Percentiles rank a stretch among this genome's conserved stretches.
These are phyloP conservation scores for Saussurea involucrata DNA, from an alignment of 129 eudicot species.

Conservation along the genomic window DNA sequence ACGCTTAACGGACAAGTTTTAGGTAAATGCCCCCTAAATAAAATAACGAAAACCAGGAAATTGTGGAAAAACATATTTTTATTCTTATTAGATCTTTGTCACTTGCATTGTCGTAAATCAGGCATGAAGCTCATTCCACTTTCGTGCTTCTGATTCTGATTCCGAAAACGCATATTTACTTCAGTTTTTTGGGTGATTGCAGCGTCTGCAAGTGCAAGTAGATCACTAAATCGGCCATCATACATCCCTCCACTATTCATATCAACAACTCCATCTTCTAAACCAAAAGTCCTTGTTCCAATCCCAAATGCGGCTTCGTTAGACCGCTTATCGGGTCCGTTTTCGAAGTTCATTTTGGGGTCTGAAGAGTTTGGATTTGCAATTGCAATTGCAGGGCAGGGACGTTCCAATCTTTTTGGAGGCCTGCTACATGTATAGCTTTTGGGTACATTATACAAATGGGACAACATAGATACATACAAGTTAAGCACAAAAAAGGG, in stretches of 20 bases:
- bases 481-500: too few species aligned
- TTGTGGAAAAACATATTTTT: too few species aligned
- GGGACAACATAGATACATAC: too few species aligned
- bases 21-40: too few species aligned
- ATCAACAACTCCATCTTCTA: slow-evolving; percentile 6
- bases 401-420: too few species aligned
- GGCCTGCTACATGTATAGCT: too few species aligned
- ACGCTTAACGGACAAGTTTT: too few species aligned
- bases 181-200: slow-evolving; percentile 8
- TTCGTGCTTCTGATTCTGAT: neutral
- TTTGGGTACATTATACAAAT: too few species aligned
- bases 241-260: neutral
- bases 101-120: slow-evolving; percentile 24
- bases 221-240: slow-evolving; percentile 18
- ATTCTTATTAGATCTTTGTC: too few species aligned
- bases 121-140: neutral
- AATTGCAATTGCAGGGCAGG: slow-evolving; percentile 48
- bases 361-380: slow-evolving; percentile 27
- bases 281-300: slow-evolving; percentile 2
- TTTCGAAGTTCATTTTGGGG: slow-evolving; percentile 27
- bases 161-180: neutral
- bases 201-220: slow-evolving; percentile 53
- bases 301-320: neutral
- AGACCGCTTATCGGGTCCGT: slow-evolving; percentile 17
- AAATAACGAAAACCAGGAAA: too few species aligned